Conservation (phyloP, 1,284 basidiomycete species). For the Heimioporus retisporus region DNA sequence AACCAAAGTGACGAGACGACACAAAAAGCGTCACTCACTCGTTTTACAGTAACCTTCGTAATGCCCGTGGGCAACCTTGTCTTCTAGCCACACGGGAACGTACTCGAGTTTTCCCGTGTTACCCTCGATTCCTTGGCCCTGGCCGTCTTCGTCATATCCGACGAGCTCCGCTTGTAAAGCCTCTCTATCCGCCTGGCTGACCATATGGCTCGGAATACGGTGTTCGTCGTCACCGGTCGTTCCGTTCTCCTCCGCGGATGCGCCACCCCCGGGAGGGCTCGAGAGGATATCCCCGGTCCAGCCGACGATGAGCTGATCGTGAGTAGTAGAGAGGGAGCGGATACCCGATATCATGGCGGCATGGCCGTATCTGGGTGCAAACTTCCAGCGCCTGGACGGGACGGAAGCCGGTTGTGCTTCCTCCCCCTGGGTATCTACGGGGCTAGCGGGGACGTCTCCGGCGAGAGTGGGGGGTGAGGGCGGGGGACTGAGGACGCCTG, state of each 20-base stretch:
- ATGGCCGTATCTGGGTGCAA: slow-evolving; percentile 90
- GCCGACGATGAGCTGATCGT: slow-evolving; percentile 93
- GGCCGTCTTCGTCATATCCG: slow-evolving; percentile 68
- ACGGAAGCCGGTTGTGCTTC: slow-evolving; percentile 24
- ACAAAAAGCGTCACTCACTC: slow-evolving; percentile 64
- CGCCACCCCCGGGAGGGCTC: slow-evolving; percentile 42
- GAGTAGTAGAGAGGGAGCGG: slow-evolving; percentile 82
- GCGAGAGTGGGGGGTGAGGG: slow-evolving; percentile 68
- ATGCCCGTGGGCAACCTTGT: slow-evolving; percentile 91
- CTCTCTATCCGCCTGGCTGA: slow-evolving; percentile 69
- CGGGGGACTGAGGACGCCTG: slow-evolving; percentile 73
- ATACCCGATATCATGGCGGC: slow-evolving; percentile 97
- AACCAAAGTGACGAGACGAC: background rate
- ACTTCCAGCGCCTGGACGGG: slow-evolving; percentile 67
- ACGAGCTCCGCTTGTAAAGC: slow-evolving; percentile 71
- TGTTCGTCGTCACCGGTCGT: slow-evolving; percentile 28
- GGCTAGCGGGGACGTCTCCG: slow-evolving; percentile 54
- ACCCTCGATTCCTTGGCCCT: slow-evolving; percentile 55
- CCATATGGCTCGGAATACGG: slow-evolving; percentile 49
- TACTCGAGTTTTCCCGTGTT: slow-evolving; percentile 68
- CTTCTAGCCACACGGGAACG: slow-evolving; percentile 94
- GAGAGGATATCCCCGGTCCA: slow-evolving; percentile 92
- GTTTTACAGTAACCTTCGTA: slow-evolving; percentile 99
- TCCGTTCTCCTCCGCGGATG: slow-evolving; percentile 30
- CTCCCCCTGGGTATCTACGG: slow-evolving; percentile 25